phyloP scores from a whole-genome alignment of 2,329 filamentous ascomycete genomes.

The Myriosclerotinia duriaeana region DNA sequence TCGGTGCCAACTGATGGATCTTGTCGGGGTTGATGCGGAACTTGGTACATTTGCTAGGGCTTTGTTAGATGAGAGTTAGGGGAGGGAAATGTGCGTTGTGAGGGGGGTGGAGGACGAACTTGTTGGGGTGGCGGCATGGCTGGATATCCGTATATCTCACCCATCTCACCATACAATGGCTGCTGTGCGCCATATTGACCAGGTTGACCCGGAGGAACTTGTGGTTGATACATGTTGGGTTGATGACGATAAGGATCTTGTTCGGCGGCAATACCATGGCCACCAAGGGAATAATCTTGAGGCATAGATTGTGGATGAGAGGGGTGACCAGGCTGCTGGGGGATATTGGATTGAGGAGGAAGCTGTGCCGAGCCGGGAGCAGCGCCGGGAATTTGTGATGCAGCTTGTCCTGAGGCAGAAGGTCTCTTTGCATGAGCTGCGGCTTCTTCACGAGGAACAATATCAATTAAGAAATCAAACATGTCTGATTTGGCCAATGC shows the following conservation, averaged over 20 bases:
- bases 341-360: constrained; percentile 49
- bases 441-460: constrained; percentile 93
- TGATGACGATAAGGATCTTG: constrained; percentile 74
- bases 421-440: constrained; percentile 79
- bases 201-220: constrained; percentile 71
- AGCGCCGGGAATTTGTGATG: constrained; percentile 49
- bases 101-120: constrained; percentile 50
- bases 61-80: constrained; percentile 20
- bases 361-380: constrained; percentile 51
- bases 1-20: constrained; percentile 44
- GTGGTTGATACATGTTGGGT: constrained; percentile 76
- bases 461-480: constrained; percentile 99
- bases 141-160: constrained; percentile 82
- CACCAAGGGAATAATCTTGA: constrained; percentile 59
- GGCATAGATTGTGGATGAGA: constrained; percentile 57
- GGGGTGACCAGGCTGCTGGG: constrained; percentile 48
- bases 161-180: constrained; percentile 77
- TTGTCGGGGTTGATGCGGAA: constrained; percentile 42
- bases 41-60: constrained; percentile 45
- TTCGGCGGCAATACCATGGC: constrained; percentile 63
- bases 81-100: neutral
- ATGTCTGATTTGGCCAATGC: constrained; percentile 97
- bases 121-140: constrained; percentile 79
- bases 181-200: constrained; percentile 72
- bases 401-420: constrained; percentile 46